Evolutionary conservation across 2,329 filamentous ascomycete genomes (phyloP).

Genomic region (Drechmeria coniospora): DNA sequence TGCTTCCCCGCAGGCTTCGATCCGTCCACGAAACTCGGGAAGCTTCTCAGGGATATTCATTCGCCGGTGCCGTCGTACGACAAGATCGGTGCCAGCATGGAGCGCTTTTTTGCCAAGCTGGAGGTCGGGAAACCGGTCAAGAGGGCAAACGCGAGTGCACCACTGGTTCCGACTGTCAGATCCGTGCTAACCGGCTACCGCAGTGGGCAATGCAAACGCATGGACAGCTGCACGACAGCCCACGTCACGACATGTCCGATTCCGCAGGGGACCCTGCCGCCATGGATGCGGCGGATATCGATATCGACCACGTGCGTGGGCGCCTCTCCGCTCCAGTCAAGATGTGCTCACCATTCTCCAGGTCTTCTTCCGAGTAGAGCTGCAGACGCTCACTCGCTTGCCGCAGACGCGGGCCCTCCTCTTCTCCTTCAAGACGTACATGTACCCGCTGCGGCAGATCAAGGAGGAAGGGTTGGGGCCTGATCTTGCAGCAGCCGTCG

Average conservation of each 20-base stretch:
- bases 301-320: slow-evolving; percentile 19
- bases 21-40: slow-evolving; percentile 32
- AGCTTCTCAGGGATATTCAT: slow-evolving; percentile 32
- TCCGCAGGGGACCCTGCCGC: slow-evolving; percentile 16
- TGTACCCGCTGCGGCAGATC: slow-evolving; percentile 32
- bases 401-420: slow-evolving; percentile 29
- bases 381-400: slow-evolving; percentile 35
- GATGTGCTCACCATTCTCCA: too few species aligned
- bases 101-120: slow-evolving; percentile 33
- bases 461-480: slow-evolving; percentile 31
- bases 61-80: slow-evolving; percentile 36
- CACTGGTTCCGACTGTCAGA: neutral
- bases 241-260: slow-evolving; percentile 19
- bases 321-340: too few species aligned
- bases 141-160: slow-evolving; percentile 28
- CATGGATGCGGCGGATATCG: slow-evolving; percentile 17
- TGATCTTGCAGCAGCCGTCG: slow-evolving; percentile 34
- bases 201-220: slow-evolving; percentile 35
- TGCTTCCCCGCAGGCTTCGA: slow-evolving; percentile 39
- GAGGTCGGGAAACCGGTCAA: slow-evolving; percentile 32
- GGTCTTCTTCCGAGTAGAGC: slow-evolving; percentile 28
- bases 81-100: slow-evolving; percentile 39
- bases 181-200: neutral
- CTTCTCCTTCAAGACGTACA: slow-evolving; percentile 41
- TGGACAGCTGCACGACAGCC: slow-evolving; percentile 22